Base-by-base conservation (phyloP, 176 grass and related monocot genomes). In the Tillandsia fasciculata region DNA sequence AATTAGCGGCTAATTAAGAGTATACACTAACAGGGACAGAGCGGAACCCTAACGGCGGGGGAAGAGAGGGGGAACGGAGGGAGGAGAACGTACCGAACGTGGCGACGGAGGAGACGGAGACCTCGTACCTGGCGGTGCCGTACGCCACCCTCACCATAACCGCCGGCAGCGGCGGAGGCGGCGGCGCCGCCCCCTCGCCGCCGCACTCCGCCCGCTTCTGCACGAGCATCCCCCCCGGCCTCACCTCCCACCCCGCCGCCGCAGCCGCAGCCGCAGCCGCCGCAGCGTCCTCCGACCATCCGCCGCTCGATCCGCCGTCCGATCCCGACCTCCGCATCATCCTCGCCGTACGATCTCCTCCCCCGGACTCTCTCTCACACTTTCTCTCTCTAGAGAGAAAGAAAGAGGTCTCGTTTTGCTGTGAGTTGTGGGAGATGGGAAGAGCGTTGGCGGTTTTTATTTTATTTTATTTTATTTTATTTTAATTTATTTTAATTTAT, bases 231-330 rank as follows among this genome's bases (percentile, higher is more conserved):
- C 92, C 92, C 56, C 92, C 78, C 1, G 92, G 92, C 24, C 92
- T 79, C 29, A 91, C 83, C 83, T 91, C 92, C 83, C 82, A 96
- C 2, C 83, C 83, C 8, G 52, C 64, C 69, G 70, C 75, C 15
- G 79, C 79, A 0, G 71, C 66, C 24, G 48, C 52, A 1, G 70
- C 82, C 1, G 74, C 70, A n/a, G 78, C 87, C 71, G 70, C 82
- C 1, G 74, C 73, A n/a, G 78, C 87, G 74, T 82, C 85, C 9
- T 86, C 88, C 49, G 88, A 81, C 86, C 88, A 91, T n/a, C 91
- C 88, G 69, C 91, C 84, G 79, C 91, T 96, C 54, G 92, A 92
- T 69, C 92, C 92, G 9, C 85, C 83, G 70, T 96, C 88, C 17
- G 92, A 96, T 72, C 78, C 87, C 63, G 88, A 92, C 73, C 86